These are phyloP conservation scores for Ophiostoma montium DNA, from an alignment of 2,329 filamentous ascomycete genomes.

Conservation along the genomic window DNA sequence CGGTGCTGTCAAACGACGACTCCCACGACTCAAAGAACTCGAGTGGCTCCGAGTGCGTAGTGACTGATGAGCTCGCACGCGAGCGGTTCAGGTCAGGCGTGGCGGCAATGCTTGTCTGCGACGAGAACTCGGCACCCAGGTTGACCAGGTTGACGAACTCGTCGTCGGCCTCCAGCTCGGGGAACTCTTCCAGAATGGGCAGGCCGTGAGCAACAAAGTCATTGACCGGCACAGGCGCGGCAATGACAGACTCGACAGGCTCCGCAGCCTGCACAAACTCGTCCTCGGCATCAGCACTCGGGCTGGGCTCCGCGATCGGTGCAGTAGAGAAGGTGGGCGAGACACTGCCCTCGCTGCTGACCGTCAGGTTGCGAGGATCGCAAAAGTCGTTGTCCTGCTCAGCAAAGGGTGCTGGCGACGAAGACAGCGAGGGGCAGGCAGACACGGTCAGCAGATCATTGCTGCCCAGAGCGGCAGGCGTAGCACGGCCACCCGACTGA, in stretches of 20 bases:
- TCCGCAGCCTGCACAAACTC: slow-evolving; percentile 31
- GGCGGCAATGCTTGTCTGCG: slow-evolving; percentile 26
- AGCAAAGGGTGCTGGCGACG: slow-evolving; percentile 66
- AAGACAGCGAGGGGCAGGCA: slow-evolving; percentile 73
- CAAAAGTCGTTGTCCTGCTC: slow-evolving; percentile 74
- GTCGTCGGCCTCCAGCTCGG: slow-evolving; percentile 83
- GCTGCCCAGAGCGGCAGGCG: slow-evolving; percentile 36
- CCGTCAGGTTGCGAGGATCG: slow-evolving; percentile 79
- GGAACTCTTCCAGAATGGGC: slow-evolving; percentile 69
- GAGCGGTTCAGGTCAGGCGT: slow-evolving; percentile 33
- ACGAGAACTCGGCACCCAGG: slow-evolving; percentile 33
- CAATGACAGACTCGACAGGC: slow-evolving; percentile 17
- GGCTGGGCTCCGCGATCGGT: slow-evolving; percentile 39
- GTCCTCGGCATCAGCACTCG: slow-evolving; percentile 49
- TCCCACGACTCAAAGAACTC: slow-evolving; percentile 61
- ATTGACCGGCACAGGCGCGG: slow-evolving; percentile 26
- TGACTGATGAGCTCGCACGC: slow-evolving; percentile 53
- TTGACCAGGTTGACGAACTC: slow-evolving; percentile 68
- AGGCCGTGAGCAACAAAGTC: slow-evolving; percentile 47
- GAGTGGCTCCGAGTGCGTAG: slow-evolving; percentile 56
- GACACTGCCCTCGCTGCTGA: slow-evolving; percentile 39
- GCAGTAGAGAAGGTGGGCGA: slow-evolving; percentile 51
- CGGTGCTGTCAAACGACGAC: slow-evolving; percentile 37
- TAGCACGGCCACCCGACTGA: slow-evolving; percentile 6
- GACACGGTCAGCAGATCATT: slow-evolving; percentile 47